Percentiles rank a stretch among this genome's conserved stretches.
Evolutionary conservation across 495 filamentous ascomycete species (phyloP).

Genomic region (Trichoderma gamsii): DNA sequence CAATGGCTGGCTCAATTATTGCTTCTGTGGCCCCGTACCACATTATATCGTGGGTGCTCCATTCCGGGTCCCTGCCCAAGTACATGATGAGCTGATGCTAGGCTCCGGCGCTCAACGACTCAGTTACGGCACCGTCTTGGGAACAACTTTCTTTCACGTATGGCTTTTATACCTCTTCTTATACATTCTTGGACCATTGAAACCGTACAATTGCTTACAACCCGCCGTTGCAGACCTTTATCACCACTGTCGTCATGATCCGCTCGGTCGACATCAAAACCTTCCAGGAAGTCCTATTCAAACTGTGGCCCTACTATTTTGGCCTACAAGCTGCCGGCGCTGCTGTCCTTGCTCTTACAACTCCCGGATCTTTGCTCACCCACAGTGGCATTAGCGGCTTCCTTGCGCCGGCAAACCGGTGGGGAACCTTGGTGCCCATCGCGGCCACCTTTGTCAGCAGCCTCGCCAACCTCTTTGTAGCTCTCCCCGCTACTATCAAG

Average conservation of each 20-base stretch:
- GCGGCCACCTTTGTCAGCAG: slow-evolving; percentile 56
- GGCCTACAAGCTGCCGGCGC: slow-evolving; percentile 70
- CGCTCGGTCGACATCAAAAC: slow-evolving; percentile 67
- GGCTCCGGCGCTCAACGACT: not conserved
- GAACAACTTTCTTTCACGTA: slow-evolving; percentile 74
- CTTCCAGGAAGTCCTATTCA: slow-evolving; percentile 71
- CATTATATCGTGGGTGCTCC: slow-evolving; percentile 56
- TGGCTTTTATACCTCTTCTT: slow-evolving; percentile 18
- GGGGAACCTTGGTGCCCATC: slow-evolving; percentile 58
- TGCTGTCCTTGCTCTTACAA: slow-evolving; percentile 70
- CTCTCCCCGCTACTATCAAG: slow-evolving; percentile 66
- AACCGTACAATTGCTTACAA: not conserved
- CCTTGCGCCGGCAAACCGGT: slow-evolving; percentile 48
- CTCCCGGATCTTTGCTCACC: slow-evolving; percentile 47
- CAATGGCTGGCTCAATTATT: slow-evolving; percentile 30
- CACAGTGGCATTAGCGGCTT: slow-evolving; percentile 48
- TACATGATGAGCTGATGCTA: not conserved
- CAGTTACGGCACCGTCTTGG: slow-evolving; percentile 75
- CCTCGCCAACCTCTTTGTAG: slow-evolving; percentile 56
- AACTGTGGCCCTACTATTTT: slow-evolving; percentile 84
- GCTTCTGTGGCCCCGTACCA: slow-evolving; percentile 67
- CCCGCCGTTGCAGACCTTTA: slow-evolving; percentile 56
- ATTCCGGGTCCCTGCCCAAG: not conserved
- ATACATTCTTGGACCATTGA: not conserved
- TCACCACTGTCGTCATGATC: slow-evolving; percentile 70